phyloP scores from a whole-genome alignment of 768 basidiomycete species.

The Agrocybe chaxingu region DNA sequence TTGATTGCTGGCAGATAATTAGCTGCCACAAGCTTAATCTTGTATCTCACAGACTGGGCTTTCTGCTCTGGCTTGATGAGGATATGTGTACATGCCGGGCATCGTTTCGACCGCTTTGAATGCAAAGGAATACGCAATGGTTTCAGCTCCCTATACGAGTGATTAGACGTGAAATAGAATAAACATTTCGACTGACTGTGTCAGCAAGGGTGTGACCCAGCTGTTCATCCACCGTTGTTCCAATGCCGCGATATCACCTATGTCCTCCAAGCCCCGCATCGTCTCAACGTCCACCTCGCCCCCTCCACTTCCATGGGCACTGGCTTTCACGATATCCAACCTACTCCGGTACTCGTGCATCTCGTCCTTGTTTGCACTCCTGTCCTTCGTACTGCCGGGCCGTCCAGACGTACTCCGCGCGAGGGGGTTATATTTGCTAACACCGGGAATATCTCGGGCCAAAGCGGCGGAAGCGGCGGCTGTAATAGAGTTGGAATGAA shows the following conservation, averaged over 20 bases:
- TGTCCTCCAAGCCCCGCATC: slow-evolving; percentile 58
- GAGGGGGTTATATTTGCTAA: slow-evolving; percentile 72
- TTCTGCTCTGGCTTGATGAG: slow-evolving; percentile 99
- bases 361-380: slow-evolving; percentile 69
- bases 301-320: slow-evolving; percentile 51
- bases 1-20: slow-evolving; percentile 91
- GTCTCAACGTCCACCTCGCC: slow-evolving; percentile 71
- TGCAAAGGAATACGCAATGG: slow-evolving; percentile 91
- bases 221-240: slow-evolving; percentile 82
- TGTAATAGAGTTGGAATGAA: slow-evolving; percentile 79
- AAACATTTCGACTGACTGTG: slow-evolving; percentile 46
- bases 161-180: slow-evolving; percentile 7
- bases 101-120: slow-evolving; percentile 94
- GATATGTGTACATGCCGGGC: slow-evolving; percentile 91
- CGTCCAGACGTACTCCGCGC: slow-evolving; percentile 42
- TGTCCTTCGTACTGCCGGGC: slow-evolving; percentile 53
- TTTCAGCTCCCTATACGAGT: slow-evolving; percentile 61
- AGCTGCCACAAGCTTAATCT: slow-evolving; percentile 95
- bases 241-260: slow-evolving; percentile 62
- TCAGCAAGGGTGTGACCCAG: slow-evolving; percentile 67
- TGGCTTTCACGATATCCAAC: slow-evolving; percentile 58
- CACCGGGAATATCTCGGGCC: slow-evolving; percentile 82
- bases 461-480: slow-evolving; percentile 88
- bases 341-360: slow-evolving; percentile 75
- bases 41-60: slow-evolving; percentile 89